phyloP scores from a whole-genome alignment of 345 rosid genomes.

The rapeseed (Brassica napus) region DNA sequence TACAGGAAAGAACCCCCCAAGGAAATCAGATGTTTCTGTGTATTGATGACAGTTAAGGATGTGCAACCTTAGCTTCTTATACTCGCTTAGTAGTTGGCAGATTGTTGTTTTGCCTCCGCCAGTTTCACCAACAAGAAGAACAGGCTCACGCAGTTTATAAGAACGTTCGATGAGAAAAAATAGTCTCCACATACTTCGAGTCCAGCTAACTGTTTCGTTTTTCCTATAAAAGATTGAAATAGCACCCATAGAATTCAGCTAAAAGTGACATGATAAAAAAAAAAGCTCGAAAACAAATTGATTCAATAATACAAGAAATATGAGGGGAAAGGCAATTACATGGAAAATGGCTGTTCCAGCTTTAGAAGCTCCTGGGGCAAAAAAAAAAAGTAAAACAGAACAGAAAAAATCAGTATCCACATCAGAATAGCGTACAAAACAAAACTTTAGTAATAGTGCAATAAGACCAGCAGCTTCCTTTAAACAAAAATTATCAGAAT shows the following conservation, averaged over 20 bases:
- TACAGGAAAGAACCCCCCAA: slow-evolving; percentile 94
- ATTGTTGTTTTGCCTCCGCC: slow-evolving; percentile 98
- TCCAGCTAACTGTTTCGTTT: slow-evolving; percentile 59
- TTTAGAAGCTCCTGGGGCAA: slow-evolving; percentile 50
- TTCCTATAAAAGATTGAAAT: slow-evolving; percentile 25
- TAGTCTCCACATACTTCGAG: slow-evolving; percentile 83
- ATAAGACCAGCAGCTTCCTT: slow-evolving; percentile 16
- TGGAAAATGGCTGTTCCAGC: slow-evolving; percentile 36
- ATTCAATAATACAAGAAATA: slow-evolving; percentile 12
- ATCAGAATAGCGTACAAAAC: slow-evolving; percentile 3
- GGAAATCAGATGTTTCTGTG: slow-evolving; percentile 91
- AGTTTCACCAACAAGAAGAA: slow-evolving; percentile 98
- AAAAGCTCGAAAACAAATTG: slow-evolving; percentile 1
- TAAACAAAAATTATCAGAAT: not conserved
- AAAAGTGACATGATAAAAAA: slow-evolving; percentile 8
- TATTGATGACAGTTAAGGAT: slow-evolving; percentile 96
- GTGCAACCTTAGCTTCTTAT: slow-evolving; percentile 53
- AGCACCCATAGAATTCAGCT: slow-evolving; percentile 14
- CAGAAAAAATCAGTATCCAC: not conserved
- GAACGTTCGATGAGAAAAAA: slow-evolving; percentile 75
- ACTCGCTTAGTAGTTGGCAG: slow-evolving; percentile 68
- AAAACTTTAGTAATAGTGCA: slow-evolving; percentile 3
- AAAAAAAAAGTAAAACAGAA: not conserved
- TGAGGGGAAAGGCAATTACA: slow-evolving; percentile 45
- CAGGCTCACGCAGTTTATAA: slow-evolving; percentile 82